A percentile compares a stretch with the other conserved stretches of the same genome.
Evolutionary conservation across 768 basidiomycete genomes (phyloP).

Genomic region (Phanerodontia chrysosporium): DNA sequence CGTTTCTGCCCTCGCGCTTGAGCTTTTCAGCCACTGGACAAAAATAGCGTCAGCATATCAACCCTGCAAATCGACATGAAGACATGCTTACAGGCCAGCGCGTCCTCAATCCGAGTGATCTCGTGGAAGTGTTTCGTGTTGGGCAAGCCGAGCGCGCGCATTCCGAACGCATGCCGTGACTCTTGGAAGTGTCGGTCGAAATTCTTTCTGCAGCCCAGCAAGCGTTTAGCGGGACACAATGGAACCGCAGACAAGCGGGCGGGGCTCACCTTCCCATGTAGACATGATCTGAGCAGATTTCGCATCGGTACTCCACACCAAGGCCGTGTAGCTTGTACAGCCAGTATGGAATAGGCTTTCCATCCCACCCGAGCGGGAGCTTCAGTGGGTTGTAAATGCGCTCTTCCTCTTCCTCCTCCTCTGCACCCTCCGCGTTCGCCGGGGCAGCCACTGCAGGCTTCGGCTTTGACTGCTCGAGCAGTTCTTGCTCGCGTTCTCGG

Average conservation of each 20-base stretch:
- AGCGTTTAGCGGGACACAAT: neutral
- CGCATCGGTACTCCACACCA: constrained; percentile 96
- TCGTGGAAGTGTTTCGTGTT: constrained; percentile 99
- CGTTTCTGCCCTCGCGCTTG: constrained; percentile 93
- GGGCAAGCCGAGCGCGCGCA: constrained; percentile 94
- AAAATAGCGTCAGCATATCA: neutral
- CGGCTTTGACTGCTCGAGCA: constrained; percentile 63
- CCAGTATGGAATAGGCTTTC: constrained; percentile 99
- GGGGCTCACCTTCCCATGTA: constrained; percentile 85
- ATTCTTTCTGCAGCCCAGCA: constrained; percentile 65
- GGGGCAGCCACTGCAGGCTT: constrained; percentile 45
- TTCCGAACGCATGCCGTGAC: constrained; percentile 94
- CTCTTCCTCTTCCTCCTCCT: constrained; percentile 89
- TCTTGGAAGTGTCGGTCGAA: constrained; percentile 98
- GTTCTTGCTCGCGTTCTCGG: constrained; percentile 93
- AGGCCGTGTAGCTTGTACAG: constrained; percentile 96
- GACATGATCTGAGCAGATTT: constrained; percentile 94
- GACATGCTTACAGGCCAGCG: constrained; percentile 75
- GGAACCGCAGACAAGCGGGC: constrained; percentile 1
- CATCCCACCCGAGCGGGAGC: constrained; percentile 95
- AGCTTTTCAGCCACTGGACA: constrained; percentile 89
- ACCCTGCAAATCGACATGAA: neutral
- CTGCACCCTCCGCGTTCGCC: constrained; percentile 41
- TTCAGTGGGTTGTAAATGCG: constrained; percentile 98
- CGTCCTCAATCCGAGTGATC: constrained; percentile 96